Evolutionary conservation across 2,329 filamentous ascomycete genomes (phyloP), one percentile per base, ranked within the genome.

Genomic region (Aspergillus viridinutans): DNA sequence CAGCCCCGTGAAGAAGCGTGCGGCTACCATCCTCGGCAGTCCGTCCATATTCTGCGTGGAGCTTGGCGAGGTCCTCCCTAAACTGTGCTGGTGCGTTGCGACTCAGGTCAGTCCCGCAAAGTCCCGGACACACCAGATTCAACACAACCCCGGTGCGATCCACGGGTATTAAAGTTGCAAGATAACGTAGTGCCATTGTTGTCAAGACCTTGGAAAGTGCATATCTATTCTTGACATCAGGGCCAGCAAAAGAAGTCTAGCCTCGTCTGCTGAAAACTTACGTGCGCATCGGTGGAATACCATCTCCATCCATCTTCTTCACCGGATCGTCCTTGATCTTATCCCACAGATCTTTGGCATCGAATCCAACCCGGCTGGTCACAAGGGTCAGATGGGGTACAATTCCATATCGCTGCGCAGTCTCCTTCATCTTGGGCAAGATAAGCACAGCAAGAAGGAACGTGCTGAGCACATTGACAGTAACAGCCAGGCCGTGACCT

Each of bases 201-300:
- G 72, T 69, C 53, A 75, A 59, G 20, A 75, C 63, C 61, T 74
- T 75, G 23, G 71, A 72, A 26, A 73, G 59, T 28, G 68, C 67
- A 52, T 75, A 75, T 49, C 67, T 38, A 7, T 7, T 64, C 23
- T 52, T 38, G 10, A 54, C 61, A 58, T 60, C 23, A 26, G 56
- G 61, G 50, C 38, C 49, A 55, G 28, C 20, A 49, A 7, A 35
- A 35, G 14, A 17, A n/a, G 4, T 7, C 2, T 35, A 14, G 12
- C 6, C 0, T 14, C 32, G 32, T 5, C 32, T 7, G 14, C 4
- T 38, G 32, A 38, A 38, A 12, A 38, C 32, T 38, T 38, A 38
- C 32, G 32, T 38, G 5, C 6, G 32, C 32, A 38, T 7, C 5
- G 32, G 32, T 7, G 32, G 32, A 38, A 38, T 49, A 53, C 61